Base-by-base conservation (phyloP, 805 yeast genomes). In the Teunomyces atbi region DNA sequence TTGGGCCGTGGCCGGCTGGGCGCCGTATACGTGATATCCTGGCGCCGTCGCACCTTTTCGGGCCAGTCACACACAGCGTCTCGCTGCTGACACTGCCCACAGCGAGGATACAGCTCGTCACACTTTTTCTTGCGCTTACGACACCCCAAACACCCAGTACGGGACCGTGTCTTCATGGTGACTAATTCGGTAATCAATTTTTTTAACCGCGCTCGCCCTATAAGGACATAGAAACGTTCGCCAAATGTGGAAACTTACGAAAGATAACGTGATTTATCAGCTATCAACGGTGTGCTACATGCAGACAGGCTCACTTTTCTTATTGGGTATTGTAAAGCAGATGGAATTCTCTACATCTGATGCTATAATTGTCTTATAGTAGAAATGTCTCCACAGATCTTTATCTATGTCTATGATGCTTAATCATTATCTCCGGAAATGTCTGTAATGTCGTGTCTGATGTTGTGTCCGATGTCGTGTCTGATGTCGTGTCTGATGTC, bases 61-160 rank as follows among this genome's bases (percentile, higher is more conserved):
- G 69, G 64, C 71, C 71, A 66, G 28, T 47, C 47, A 47, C 71
- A 66, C 10, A 43, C 39, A 12, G 63, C 41, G 13, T 45, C 42
- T 35, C 57, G 60, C 5, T 13, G 16, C 27, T 50, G 47, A 45
- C 71, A 66, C 45, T 61, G 60, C 23, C 46, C 46, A 51, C 71
- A 66, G 2, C 45, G 47, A 3, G 70, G 70, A 45, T 60, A 65
- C 59, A 58, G 45, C 49, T 65, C 69, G 48, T 65, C 69, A 51
- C 69, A 65, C 50, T 62, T 64, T 50, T 59, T 63, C 49, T 57
- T 58, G 11, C 63, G 53, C 41, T 49, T 50, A 15, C 67, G 55
- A 51, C 69, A 64, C n/a, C 68, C 62, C 33, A 55, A 50, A 39
- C 71, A 66, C 5, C 71, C 71, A 5, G 65, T 61, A 30, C 68